phyloP scores from a whole-genome alignment of 805 yeast genomes.

The Candida oleophila region DNA sequence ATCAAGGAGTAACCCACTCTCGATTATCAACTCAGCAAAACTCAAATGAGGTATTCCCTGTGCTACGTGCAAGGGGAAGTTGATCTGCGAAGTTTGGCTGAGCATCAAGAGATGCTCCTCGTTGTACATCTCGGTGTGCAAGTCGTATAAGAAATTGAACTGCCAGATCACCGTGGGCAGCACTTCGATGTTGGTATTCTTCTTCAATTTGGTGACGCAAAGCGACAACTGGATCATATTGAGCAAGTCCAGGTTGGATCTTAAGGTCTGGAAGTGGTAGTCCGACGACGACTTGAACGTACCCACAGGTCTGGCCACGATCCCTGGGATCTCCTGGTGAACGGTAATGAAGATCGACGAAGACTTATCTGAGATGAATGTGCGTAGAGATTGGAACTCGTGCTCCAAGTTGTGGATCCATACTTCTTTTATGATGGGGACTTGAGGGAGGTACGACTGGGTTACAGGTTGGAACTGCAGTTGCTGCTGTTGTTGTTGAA shows the following conservation, averaged over 20 bases:
- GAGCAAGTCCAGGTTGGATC: constrained; percentile 86
- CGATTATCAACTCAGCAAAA: constrained; percentile 81
- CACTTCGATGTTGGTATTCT: constrained; percentile 21
- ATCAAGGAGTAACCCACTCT: constrained; percentile 81
- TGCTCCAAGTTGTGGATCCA: constrained; percentile 69
- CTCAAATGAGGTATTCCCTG: constrained; percentile 77
- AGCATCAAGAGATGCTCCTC: constrained; percentile 80
- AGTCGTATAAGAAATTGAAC: constrained; percentile 80
- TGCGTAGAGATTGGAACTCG: constrained; percentile 63
- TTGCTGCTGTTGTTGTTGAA: constrained; percentile 9
- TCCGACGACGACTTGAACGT: constrained; percentile 85
- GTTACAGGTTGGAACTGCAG: not conserved
- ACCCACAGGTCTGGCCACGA: constrained; percentile 94
- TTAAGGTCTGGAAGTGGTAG: constrained; percentile 92
- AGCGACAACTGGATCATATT: constrained; percentile 73
- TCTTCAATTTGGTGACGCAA: constrained; percentile 37
- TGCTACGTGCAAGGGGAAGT: constrained; percentile 69
- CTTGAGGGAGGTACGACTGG: constrained; percentile 1
- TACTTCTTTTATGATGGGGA: constrained; percentile 63
- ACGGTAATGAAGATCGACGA: constrained; percentile 55
- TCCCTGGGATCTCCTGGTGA: constrained; percentile 94
- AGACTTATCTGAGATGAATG: constrained; percentile 52
- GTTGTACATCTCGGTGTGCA: constrained; percentile 78
- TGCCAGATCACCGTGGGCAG: constrained; percentile 79
- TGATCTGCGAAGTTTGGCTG: constrained; percentile 74